Conservation (phyloP, 2,329 filamentous ascomycete species). For the Rhynchosporium graminicola region DNA sequence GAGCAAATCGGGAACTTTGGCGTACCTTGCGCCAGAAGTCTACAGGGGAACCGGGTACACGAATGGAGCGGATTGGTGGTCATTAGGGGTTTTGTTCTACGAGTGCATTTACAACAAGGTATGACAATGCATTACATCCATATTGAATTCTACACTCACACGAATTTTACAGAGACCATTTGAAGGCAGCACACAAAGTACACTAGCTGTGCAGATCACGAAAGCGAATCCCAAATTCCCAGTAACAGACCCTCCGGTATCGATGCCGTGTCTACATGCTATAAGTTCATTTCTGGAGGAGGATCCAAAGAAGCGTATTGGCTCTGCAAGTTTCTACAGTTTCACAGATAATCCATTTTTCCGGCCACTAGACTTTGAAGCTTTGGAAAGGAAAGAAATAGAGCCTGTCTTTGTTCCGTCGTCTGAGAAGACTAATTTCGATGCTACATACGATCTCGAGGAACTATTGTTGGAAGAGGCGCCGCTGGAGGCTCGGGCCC, state of each 20-base stretch:
- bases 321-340: slow-evolving; percentile 76
- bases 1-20: slow-evolving; percentile 94
- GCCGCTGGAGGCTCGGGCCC: slow-evolving; percentile 85
- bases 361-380: slow-evolving; percentile 77
- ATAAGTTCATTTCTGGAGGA: slow-evolving; percentile 81
- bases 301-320: slow-evolving; percentile 79
- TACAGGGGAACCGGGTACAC: slow-evolving; percentile 89
- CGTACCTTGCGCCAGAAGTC: slow-evolving; percentile 94
- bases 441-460: slow-evolving; percentile 96
- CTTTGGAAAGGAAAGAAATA: slow-evolving; percentile 82
- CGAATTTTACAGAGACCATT: slow-evolving; percentile 71
- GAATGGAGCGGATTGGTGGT: slow-evolving; percentile 97
- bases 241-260: slow-evolving; percentile 89
- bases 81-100: slow-evolving; percentile 95
- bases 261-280: slow-evolving; percentile 83
- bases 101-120: slow-evolving; percentile 99
- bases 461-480: slow-evolving; percentile 93
- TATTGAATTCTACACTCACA: slow-evolving; percentile 13
- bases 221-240: slow-evolving; percentile 83
- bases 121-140: slow-evolving; percentile 20
- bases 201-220: slow-evolving; percentile 76
- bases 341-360: slow-evolving; percentile 93
- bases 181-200: slow-evolving; percentile 82
- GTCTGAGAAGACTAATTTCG: slow-evolving; percentile 98
- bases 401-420: slow-evolving; percentile 91